Percentiles rank a stretch among this genome's conserved stretches.
phyloP scores from a whole-genome alignment of 2,329 filamentous ascomycete species.

The Sclerotinia spermophila region DNA sequence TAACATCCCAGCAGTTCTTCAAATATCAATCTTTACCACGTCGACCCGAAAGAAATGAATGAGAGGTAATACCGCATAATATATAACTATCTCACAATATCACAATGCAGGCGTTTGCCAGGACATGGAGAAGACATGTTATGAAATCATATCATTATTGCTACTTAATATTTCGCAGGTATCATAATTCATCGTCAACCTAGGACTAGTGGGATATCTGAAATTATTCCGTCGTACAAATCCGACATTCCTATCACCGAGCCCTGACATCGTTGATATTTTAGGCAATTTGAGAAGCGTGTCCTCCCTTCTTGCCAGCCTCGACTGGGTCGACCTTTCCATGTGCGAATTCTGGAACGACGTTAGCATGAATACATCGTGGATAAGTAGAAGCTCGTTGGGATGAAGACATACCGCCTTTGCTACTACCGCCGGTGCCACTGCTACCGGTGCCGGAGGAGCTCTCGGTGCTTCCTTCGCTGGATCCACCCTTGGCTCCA shows the following conservation, averaged over 20 bases:
- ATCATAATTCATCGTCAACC: neutral
- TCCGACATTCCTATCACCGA: neutral
- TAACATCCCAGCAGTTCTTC: neutral
- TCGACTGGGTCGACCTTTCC: conserved; percentile 43
- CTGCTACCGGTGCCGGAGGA: neutral
- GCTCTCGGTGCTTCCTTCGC: neutral
- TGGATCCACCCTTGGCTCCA: neutral
- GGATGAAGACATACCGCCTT: neutral
- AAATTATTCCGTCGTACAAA: neutral
- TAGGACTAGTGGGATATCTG: neutral
- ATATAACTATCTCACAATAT: neutral
- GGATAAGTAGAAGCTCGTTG: neutral
- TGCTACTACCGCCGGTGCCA: neutral
- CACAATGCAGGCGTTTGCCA: neutral
- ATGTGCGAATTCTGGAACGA: conserved; percentile 38
- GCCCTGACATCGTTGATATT: neutral
- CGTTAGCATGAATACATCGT: neutral
- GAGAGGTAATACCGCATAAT: neutral
- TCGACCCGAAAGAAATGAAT: neutral
- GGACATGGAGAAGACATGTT: neutral
- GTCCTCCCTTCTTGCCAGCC: conserved; percentile 41
- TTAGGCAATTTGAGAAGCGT: conserved; percentile 18
- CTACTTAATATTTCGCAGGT: neutral
- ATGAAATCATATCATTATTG: neutral
- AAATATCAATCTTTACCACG: neutral